Evolutionary conservation across 2,329 filamentous ascomycete species (phyloP).

Genomic region (Purpureocillium takamizusanense): DNA sequence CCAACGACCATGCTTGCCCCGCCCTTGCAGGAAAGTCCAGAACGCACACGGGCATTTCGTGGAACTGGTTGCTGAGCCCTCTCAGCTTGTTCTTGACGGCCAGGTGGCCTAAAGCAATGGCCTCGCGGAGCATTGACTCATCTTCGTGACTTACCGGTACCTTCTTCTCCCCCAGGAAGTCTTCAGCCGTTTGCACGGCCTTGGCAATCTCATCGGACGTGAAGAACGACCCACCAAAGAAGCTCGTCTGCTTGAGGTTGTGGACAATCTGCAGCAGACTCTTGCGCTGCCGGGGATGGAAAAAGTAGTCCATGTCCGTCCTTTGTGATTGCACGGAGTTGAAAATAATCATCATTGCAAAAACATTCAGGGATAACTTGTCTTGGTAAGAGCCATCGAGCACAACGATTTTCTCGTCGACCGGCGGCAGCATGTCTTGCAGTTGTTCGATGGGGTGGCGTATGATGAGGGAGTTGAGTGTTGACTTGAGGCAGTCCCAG

Average conservation of each 20-base stretch:
- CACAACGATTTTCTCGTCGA: constrained; percentile 62
- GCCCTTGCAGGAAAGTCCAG: constrained; percentile 54
- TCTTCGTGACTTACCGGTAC: constrained; percentile 54
- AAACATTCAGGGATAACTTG: constrained; percentile 73
- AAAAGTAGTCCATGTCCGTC: constrained; percentile 78
- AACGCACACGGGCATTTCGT: constrained; percentile 72
- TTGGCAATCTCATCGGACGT: constrained; percentile 51
- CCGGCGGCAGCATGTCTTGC: constrained; percentile 56
- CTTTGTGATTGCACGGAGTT: constrained; percentile 86
- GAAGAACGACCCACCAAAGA: constrained; percentile 76
- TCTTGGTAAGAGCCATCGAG: constrained; percentile 81
- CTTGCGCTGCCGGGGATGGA: constrained; percentile 65
- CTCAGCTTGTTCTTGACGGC: constrained; percentile 55
- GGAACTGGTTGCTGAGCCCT: constrained; percentile 55
- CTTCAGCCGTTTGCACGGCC: constrained; percentile 55
- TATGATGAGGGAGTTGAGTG: constrained; percentile 71
- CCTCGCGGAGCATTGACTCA: constrained; percentile 47
- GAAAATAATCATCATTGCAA: constrained; percentile 73
- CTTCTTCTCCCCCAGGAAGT: constrained; percentile 56
- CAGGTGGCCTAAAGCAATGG: constrained; percentile 54
- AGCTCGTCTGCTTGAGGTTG: constrained; percentile 76
- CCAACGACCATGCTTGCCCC: constrained; percentile 59
- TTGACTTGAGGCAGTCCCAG: constrained; percentile 54
- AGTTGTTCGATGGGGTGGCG: constrained; percentile 71
- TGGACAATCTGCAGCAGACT: constrained; percentile 59